A percentile compares a stretch with the other conserved stretches of the same genome.
These are phyloP conservation scores for Parmelia sp. DNA, from an alignment of 495 filamentous ascomycete genomes.

Conservation along the genomic window DNA sequence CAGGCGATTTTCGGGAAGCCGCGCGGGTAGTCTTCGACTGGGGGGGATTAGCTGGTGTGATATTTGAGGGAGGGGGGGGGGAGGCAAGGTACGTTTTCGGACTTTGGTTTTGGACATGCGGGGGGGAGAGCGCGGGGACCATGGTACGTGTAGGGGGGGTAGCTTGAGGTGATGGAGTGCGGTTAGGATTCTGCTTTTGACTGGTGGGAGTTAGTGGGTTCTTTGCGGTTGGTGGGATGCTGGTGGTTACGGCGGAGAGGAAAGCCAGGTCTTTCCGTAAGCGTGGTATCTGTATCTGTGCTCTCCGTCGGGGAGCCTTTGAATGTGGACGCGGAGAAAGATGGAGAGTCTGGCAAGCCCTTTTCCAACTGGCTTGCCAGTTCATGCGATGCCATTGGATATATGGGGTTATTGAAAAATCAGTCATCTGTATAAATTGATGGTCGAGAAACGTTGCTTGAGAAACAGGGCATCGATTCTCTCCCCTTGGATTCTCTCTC, in stretches of 20 bases:
- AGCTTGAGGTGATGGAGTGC: background rate
- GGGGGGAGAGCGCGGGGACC: no score
- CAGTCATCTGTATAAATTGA: no score
- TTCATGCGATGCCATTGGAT: slow-evolving; percentile 12
- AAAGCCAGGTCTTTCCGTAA: background rate
- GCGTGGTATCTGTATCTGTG: background rate
- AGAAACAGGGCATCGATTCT: no score
- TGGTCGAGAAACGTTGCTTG: no score
- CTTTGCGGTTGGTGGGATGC: background rate
- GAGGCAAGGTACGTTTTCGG: slow-evolving; percentile 19
- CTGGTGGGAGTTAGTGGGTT: background rate
- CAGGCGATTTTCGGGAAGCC: slow-evolving; percentile 26
- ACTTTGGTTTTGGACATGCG: slow-evolving; percentile 12
- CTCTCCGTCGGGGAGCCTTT: background rate
- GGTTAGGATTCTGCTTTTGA: background rate
- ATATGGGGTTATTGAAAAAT: background rate
- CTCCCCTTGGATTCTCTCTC: background rate
- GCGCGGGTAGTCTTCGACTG: slow-evolving; percentile 25
- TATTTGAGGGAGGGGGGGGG: no score
- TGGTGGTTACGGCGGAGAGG: background rate
- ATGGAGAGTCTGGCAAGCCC: background rate
- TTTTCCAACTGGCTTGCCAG: slow-evolving; percentile 12
- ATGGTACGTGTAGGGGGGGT: no score
- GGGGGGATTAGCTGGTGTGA: background rate
- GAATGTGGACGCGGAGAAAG: background rate